These are phyloP conservation scores for Dianthus caryophyllus DNA, from an alignment of 148 eudicot species.

Conservation along the genomic window DNA sequence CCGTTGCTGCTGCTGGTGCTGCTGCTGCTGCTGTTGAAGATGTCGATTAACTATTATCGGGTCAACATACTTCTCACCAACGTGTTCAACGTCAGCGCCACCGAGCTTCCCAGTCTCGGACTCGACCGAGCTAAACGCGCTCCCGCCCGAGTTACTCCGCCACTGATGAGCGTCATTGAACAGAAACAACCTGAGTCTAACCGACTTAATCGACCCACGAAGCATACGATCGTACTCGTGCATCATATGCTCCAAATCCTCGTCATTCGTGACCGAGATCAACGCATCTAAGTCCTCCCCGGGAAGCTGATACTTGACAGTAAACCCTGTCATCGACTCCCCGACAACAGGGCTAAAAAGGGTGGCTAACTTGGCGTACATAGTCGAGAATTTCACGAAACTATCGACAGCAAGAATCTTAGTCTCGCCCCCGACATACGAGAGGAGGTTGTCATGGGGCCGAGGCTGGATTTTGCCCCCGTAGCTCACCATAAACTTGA, in stretches of 20 bases:
- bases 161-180: conserved; percentile 17
- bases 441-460: conserved; percentile 63
- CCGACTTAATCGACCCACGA: conserved; percentile 52
- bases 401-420: conserved; percentile 73
- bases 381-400: conserved; percentile 31
- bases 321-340: conserved; percentile 2
- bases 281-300: conserved; percentile 90
- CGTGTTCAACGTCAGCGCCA: conserved; percentile 32
- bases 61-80: conserved; percentile 38
- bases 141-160: background rate
- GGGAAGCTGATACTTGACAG: conserved; percentile 80
- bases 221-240: conserved; percentile 70
- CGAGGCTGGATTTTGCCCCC: conserved; percentile 81
- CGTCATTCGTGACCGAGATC: conserved; percentile 84
- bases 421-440: conserved; percentile 83
- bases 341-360: conserved; percentile 22
- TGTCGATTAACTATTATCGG: conserved; percentile 41
- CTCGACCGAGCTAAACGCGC: conserved; percentile 26
- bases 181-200: conserved; percentile 58
- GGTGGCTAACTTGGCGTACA: conserved; percentile 37
- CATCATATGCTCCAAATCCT: conserved; percentile 94
- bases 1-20: background rate
- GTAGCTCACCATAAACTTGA: conserved; percentile 74
- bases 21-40: background rate
- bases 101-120: conserved; percentile 36